A percentile compares a stretch with the other conserved stretches of the same genome.
phyloP scores from a whole-genome alignment of 2,329 filamentous ascomycete species.

The Xylogone sp. region DNA sequence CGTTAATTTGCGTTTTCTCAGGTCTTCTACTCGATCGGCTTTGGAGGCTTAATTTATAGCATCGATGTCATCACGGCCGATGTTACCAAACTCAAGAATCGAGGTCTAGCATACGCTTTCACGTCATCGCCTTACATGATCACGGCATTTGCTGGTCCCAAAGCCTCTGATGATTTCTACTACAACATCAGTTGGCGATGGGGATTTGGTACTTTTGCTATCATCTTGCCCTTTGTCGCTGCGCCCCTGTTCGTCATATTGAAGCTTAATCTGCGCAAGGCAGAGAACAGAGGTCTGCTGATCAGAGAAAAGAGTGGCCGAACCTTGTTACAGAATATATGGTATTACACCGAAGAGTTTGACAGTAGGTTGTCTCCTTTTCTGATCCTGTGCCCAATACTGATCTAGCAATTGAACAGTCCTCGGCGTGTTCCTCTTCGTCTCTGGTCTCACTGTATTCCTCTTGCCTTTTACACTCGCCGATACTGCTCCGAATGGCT shows the following conservation, averaged over 20 bases:
- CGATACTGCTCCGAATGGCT: conserved; percentile 16
- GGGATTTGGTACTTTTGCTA: conserved; percentile 63
- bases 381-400: too few species aligned
- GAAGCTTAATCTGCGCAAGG: conserved; percentile 20
- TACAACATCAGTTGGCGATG: conserved; percentile 57
- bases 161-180: conserved; percentile 51
- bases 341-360: conserved; percentile 32
- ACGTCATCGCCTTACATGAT: conserved; percentile 62
- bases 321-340: conserved; percentile 15
- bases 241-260: conserved; percentile 54
- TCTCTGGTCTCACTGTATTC: conserved; percentile 57
- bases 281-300: conserved; percentile 17
- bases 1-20: conserved; percentile 19
- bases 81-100: conserved; percentile 59
- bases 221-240: conserved; percentile 58
- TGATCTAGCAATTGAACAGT: conserved; percentile 34
- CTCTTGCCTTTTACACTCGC: conserved; percentile 33
- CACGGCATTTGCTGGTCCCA: conserved; percentile 59
- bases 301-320: conserved; percentile 15
- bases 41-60: conserved; percentile 55
- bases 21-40: conserved; percentile 65
- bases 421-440: conserved; percentile 43
- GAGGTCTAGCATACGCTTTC: conserved; percentile 51
- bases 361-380: conserved; percentile 34
- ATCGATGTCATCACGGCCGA: conserved; percentile 64